These are phyloP conservation scores for Daldinia grandis DNA, from an alignment of 495 filamentous ascomycete species.

Conservation along the genomic window DNA sequence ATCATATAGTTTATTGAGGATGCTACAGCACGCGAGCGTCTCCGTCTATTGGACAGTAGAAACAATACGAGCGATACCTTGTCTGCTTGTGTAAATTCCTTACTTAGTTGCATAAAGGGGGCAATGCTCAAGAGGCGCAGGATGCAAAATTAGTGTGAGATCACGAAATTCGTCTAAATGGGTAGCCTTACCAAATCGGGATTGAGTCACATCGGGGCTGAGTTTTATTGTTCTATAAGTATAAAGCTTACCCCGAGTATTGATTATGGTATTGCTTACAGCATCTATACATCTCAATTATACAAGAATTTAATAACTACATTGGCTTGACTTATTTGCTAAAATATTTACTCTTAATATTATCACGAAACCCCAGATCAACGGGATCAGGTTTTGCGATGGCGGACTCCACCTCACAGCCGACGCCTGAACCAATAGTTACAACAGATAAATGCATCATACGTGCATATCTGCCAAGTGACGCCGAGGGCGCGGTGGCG, in stretches of 20 bases:
- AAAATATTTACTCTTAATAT: background rate
- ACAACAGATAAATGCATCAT: slow-evolving; percentile 42
- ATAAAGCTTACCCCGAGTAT: background rate
- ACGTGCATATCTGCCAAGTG: slow-evolving; percentile 43
- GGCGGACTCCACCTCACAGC: slow-evolving; percentile 1
- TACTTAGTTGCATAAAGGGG: too few relatives aligned
- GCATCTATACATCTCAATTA: background rate
- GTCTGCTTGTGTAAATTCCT: too few relatives aligned
- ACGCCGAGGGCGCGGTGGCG: slow-evolving; percentile 39
- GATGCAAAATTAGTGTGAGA: background rate
- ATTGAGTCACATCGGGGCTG: slow-evolving; percentile 9
- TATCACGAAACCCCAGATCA: background rate
- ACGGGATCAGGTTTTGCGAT: slow-evolving; percentile 4
- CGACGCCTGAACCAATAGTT: slow-evolving; percentile 25
- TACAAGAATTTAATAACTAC: background rate
- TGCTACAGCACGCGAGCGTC: background rate
- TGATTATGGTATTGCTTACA: background rate
- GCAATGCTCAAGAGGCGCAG: background rate
- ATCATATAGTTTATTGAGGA: background rate
- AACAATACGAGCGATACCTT: background rate
- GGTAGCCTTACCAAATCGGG: slow-evolving; percentile 2
- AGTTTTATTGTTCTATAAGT: background rate
- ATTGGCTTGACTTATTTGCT: too few relatives aligned
- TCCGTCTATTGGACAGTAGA: background rate
- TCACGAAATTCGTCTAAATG: background rate